A percentile compares a stretch with the other conserved stretches of the same genome.
Conservation (phyloP, 1,284 basidiomycete genomes). For the Rhodotorula sp. region DNA sequence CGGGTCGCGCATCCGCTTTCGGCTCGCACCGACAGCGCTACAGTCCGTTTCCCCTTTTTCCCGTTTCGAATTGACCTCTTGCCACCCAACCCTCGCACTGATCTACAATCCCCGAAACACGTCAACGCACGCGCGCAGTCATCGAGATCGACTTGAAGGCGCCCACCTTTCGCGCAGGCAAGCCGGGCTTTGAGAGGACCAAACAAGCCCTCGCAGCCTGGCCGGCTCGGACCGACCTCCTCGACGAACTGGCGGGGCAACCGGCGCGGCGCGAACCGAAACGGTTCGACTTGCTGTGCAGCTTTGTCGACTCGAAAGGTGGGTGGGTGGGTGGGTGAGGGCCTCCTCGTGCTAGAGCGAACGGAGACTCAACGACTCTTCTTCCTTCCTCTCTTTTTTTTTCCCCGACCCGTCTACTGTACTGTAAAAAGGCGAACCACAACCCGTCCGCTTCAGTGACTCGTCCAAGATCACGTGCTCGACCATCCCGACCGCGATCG, state of each 20-base stretch:
- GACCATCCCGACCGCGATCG: no score
- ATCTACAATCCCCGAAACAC: neutral
- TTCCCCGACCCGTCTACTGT: neutral
- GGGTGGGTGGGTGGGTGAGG: neutral
- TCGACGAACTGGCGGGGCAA: slow-evolving; percentile 18
- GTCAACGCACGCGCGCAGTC: slow-evolving; percentile 11
- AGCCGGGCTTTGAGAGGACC: slow-evolving; percentile 28
- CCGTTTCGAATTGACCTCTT: no score
- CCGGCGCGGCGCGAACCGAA: neutral
- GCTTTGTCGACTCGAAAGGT: slow-evolving; percentile 19
- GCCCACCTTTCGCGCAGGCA: slow-evolving; percentile 20
- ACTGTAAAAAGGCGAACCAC: no score
- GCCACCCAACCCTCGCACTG: neutral
- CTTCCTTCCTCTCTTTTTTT: neutral
- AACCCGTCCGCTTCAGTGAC: no score
- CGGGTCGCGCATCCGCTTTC: slow-evolving; percentile 26
- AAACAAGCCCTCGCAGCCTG: slow-evolving; percentile 18
- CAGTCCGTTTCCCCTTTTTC: slow-evolving; percentile 16
- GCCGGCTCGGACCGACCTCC: slow-evolving; percentile 25
- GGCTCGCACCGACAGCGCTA: slow-evolving; percentile 32
- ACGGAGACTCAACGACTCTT: neutral
- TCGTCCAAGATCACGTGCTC: no score
- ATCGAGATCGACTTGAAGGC: slow-evolving; percentile 31
- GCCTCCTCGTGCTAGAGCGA: neutral
- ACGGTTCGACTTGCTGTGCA: slow-evolving; percentile 28